Conservation (phyloP, 2,329 filamentous ascomycete genomes). For the Coniella vitis region DNA sequence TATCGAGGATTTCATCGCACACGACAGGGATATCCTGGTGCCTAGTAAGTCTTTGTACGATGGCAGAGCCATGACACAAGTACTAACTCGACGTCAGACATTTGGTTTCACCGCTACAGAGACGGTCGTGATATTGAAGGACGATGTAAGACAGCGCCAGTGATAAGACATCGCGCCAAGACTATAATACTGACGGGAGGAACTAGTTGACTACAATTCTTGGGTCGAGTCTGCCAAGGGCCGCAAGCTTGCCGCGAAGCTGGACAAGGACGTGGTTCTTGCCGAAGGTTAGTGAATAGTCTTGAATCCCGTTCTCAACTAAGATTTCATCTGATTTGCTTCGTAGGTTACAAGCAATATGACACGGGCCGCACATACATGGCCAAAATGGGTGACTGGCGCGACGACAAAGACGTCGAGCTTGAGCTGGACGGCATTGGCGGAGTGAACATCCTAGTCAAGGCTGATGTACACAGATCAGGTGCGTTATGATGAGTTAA, state of each 20-base stretch:
- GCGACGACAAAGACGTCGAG: conserved; percentile 85
- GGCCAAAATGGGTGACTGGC: conserved; percentile 86
- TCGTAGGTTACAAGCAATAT: conserved; percentile 80
- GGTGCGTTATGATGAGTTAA: conserved; percentile 45
- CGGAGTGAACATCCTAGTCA: conserved; percentile 94
- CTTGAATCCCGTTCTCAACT: neutral
- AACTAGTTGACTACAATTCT: conserved; percentile 90
- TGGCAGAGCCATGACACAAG: neutral
- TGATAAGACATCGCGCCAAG: neutral
- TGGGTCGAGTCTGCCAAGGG: conserved; percentile 92
- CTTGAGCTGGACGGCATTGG: conserved; percentile 92
- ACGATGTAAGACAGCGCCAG: conserved; percentile 60
- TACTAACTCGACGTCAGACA: conserved; percentile 51
- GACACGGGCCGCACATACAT: conserved; percentile 87
- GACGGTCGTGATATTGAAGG: conserved; percentile 84
- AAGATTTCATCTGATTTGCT: conserved; percentile 14
- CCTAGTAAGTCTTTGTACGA: conserved; percentile 63
- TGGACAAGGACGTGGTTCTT: conserved; percentile 76
- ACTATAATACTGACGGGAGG: conserved; percentile 3
- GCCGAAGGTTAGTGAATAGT: conserved; percentile 63
- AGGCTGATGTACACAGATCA: conserved; percentile 93
- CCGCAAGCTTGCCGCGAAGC: conserved; percentile 61
- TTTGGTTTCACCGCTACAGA: conserved; percentile 92
- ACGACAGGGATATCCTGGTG: conserved; percentile 87
- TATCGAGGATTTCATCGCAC: conserved; percentile 89